Evolutionary conservation across 495 filamentous ascomycete species (phyloP).

Genomic region (Penicillium angulare): DNA sequence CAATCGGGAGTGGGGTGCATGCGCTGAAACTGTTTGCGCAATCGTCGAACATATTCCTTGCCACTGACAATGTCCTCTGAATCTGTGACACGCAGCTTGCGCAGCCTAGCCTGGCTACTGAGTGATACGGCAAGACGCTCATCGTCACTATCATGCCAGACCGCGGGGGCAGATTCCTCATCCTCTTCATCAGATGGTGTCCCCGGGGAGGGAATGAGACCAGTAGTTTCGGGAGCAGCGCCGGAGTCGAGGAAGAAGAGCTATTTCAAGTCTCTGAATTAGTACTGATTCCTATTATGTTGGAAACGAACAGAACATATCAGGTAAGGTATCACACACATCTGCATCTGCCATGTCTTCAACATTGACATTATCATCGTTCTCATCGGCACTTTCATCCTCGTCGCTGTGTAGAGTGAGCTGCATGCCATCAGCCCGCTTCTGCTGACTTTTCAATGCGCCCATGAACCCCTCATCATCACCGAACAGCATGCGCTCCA

Average conservation of each 20-base stretch:
- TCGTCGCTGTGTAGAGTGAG: conserved; percentile 34
- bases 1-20: conserved; percentile 79
- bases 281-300: not conserved
- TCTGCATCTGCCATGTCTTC: conserved; percentile 57
- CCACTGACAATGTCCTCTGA: conserved; percentile 83
- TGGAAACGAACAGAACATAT: no score
- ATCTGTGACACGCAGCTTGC: conserved; percentile 78
- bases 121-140: conserved; percentile 83
- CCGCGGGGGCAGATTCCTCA: conserved; percentile 44
- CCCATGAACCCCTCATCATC: conserved; percentile 76
- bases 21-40: conserved; percentile 78
- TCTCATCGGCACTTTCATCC: conserved; percentile 29
- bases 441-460: conserved; percentile 55
- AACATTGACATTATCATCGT: conserved; percentile 35
- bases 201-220: conserved; percentile 35
- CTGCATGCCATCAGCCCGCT: conserved; percentile 31
- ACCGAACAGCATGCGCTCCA: conserved; percentile 84
- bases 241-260: conserved; percentile 72
- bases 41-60: conserved; percentile 74
- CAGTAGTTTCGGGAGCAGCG: conserved; percentile 43
- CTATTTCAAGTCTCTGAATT: conserved; percentile 29
- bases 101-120: conserved; percentile 64
- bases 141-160: conserved; percentile 96
- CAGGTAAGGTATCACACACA: no score
- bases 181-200: conserved; percentile 37